Percentiles rank a stretch among this genome's conserved stretches.
These are phyloP conservation scores for Wickerhamomyces alni DNA, from an alignment of 805 yeast species.

Conservation along the genomic window DNA sequence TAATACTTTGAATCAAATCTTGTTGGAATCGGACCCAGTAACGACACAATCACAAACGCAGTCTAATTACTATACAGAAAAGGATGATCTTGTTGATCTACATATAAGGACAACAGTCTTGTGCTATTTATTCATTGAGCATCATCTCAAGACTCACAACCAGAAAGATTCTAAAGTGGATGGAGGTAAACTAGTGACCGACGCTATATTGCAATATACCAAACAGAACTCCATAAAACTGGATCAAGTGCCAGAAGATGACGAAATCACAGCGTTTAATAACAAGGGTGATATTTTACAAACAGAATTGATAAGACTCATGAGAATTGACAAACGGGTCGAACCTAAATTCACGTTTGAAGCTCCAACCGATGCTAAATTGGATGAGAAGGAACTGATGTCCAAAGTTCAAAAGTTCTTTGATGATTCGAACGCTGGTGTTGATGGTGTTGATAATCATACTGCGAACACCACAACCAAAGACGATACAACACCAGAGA, in stretches of 20 bases:
- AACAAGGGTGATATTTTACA: conserved; percentile 22
- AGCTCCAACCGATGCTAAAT: conserved; percentile 3
- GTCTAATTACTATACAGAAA: too few relatives aligned
- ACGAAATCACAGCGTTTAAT: conserved; percentile 11
- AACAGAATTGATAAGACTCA: conserved; percentile 20
- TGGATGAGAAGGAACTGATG: conserved; percentile 19
- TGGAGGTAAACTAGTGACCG: conserved; percentile 5
- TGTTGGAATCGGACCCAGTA: conserved; percentile 6
- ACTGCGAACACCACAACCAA: conserved; percentile 1
- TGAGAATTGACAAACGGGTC: conserved; percentile 16
- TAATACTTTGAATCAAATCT: conserved; percentile 6
- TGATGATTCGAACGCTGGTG: conserved; percentile 18
- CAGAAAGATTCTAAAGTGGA: background rate
- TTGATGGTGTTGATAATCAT: conserved; percentile 16
- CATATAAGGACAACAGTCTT: conserved; percentile 18
- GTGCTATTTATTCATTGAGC: conserved; percentile 11
- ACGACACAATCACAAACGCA: background rate
- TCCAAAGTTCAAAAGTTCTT: conserved; percentile 20
- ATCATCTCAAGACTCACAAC: conserved; percentile 5
- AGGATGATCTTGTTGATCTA: conserved; percentile 12
- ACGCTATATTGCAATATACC: background rate
- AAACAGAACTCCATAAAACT: background rate
- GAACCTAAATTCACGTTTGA: conserved; percentile 14
- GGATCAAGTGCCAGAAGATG: conserved; percentile 7
- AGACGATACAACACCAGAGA: background rate